Conservation (phyloP, 1,284 basidiomycete species). For the Ustilago crameri region DNA sequence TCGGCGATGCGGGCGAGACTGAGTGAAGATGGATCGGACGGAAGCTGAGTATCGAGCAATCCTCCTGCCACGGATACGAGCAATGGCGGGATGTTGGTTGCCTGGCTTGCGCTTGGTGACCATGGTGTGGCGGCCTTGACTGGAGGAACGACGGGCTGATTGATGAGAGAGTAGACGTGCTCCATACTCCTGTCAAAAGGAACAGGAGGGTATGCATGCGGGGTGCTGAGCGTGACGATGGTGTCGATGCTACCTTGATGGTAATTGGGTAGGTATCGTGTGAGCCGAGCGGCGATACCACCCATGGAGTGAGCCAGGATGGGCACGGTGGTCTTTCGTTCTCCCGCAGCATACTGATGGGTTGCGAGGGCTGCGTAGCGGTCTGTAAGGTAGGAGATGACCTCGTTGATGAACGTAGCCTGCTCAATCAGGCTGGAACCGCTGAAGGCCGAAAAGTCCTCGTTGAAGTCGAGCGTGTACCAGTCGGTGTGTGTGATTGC, state of each 20-base stretch:
- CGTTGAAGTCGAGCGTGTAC: conserved; percentile 85
- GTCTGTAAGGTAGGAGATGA: conserved; percentile 81
- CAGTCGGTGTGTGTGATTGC: conserved; percentile 50
- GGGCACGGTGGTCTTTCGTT: conserved; percentile 72
- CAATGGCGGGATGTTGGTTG: conserved; percentile 68
- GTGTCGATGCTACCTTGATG: conserved; percentile 73
- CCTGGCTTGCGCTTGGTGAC: not conserved
- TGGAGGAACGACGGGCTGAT: conserved; percentile 20
- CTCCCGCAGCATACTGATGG: conserved; percentile 44
- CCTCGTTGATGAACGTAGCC: conserved; percentile 79
- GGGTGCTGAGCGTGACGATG: conserved; percentile 93
- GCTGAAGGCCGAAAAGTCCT: conserved; percentile 95
- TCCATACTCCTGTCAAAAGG: conserved; percentile 85
- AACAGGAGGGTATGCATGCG: conserved; percentile 87
- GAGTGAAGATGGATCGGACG: conserved; percentile 87
- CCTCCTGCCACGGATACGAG: conserved; percentile 91
- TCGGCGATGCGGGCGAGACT: conserved; percentile 66
- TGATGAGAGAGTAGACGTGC: conserved; percentile 74
- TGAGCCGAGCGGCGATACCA: conserved; percentile 82
- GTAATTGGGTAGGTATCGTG: conserved; percentile 74
- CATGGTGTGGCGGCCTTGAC: not conserved
- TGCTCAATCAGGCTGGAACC: conserved; percentile 87
- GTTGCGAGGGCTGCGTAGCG: conserved; percentile 74
- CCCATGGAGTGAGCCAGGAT: conserved; percentile 98
- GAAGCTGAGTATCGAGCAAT: conserved; percentile 88